Evolutionary conservation across 2,329 filamentous ascomycete species (phyloP).

Genomic region (Fusarium beomiforme): DNA sequence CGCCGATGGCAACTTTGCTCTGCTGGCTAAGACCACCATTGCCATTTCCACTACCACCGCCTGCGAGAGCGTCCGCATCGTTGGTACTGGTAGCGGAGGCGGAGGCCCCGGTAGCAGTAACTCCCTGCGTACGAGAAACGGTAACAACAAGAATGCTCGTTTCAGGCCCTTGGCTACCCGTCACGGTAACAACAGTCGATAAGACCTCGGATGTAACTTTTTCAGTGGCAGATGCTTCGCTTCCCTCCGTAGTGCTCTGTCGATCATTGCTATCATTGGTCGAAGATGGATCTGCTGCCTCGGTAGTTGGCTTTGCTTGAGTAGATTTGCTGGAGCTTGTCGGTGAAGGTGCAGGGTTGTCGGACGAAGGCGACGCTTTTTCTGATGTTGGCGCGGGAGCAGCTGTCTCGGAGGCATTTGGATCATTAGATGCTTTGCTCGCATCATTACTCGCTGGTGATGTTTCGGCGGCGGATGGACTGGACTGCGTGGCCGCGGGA

Average conservation of each 20-base stretch:
- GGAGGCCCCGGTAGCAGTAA: conserved; percentile 17
- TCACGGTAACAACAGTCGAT: conserved; percentile 41
- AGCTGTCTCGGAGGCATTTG: conserved; percentile 9
- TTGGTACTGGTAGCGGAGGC: conserved; percentile 41
- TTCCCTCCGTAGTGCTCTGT: conserved; percentile 19
- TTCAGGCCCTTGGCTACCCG: conserved; percentile 27
- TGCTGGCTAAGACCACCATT: conserved; percentile 65
- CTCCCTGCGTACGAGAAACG: conserved; percentile 35
- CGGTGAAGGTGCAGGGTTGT: conserved; percentile 2
- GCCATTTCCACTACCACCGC: conserved; percentile 28
- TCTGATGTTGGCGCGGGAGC: conserved; percentile 15
- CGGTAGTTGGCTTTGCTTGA: conserved; percentile 19
- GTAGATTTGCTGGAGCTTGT: background rate
- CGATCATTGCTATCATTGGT: conserved; percentile 20
- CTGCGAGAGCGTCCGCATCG: conserved; percentile 44
- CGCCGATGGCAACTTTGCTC: conserved; percentile 88
- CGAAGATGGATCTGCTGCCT: conserved; percentile 15
- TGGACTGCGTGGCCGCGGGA: conserved; percentile 11
- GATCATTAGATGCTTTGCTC: conserved; percentile 10
- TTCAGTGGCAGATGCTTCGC: conserved; percentile 16
- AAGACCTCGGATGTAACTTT: conserved; percentile 27
- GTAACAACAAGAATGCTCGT: conserved; percentile 45
- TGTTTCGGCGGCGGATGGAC: conserved; percentile 5
- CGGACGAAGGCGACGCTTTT: conserved; percentile 17
- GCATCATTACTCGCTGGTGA: conserved; percentile 7